phyloP scores from a whole-genome alignment of 2,329 filamentous ascomycete genomes.

The Aspergillus piperis region DNA sequence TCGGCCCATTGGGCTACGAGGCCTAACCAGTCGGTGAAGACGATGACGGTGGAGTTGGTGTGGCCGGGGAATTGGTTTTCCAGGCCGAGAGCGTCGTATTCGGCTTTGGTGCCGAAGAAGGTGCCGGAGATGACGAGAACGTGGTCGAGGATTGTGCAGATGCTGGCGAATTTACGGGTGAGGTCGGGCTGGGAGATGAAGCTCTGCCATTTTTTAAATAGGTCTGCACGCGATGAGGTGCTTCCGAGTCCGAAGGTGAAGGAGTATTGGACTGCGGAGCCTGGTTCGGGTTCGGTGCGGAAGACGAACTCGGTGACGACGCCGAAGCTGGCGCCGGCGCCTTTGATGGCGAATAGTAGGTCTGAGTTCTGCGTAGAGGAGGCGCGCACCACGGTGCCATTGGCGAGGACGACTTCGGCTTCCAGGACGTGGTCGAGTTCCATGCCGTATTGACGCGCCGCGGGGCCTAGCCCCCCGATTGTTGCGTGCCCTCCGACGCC shows the following conservation, averaged over 20 bases:
- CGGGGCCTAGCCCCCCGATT: conserved; percentile 42
- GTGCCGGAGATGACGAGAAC: conserved; percentile 61
- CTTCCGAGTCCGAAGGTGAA: conserved; percentile 54
- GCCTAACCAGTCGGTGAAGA: conserved; percentile 33
- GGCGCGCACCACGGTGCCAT: conserved; percentile 35
- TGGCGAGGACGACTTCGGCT: conserved; percentile 51
- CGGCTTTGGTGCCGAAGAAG: conserved; percentile 61
- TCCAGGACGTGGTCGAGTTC: conserved; percentile 53
- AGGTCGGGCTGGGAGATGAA: conserved; percentile 57
- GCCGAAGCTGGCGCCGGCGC: conserved; percentile 41
- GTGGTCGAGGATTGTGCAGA: conserved; percentile 57
- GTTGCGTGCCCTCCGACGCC: conserved; percentile 45
- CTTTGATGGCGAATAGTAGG: conserved; percentile 39
- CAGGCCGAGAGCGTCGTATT: conserved; percentile 51
- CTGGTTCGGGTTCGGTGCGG: conserved; percentile 38
- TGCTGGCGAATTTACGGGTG: conserved; percentile 59
- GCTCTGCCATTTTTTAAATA: conserved; percentile 61
- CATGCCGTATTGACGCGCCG: conserved; percentile 51
- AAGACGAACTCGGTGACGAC: conserved; percentile 44
- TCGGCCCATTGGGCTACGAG: conserved; percentile 30
- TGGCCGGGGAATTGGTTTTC: conserved; percentile 27
- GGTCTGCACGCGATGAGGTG: conserved; percentile 50
- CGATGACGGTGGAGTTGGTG: conserved; percentile 21
- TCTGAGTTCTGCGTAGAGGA: conserved; percentile 33
- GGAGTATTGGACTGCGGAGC: conserved; percentile 58